These are phyloP conservation scores for Debaryomycetaceae sp. DNA, from an alignment of 1,139 yeast species.

Conservation along the genomic window DNA sequence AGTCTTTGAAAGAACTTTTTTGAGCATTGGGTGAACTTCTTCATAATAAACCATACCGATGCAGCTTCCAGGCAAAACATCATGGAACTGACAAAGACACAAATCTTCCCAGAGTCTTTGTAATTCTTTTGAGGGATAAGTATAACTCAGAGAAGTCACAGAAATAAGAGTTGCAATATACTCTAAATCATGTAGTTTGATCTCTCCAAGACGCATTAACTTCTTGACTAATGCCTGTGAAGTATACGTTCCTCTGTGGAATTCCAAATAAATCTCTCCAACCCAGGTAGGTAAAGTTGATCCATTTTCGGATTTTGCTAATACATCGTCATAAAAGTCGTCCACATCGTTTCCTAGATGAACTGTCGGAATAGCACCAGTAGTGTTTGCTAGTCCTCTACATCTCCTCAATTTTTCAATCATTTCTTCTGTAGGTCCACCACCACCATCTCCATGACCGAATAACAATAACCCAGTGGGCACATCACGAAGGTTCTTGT, in stretches of 20 bases:
- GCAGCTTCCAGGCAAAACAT: slow-evolving; percentile 94
- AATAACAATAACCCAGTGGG: slow-evolving; percentile 78
- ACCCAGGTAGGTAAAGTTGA: slow-evolving; percentile 75
- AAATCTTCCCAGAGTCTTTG: slow-evolving; percentile 83
- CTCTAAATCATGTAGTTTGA: slow-evolving; percentile 81
- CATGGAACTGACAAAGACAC: slow-evolving; percentile 91
- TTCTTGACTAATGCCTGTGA: slow-evolving; percentile 85
- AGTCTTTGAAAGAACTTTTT: slow-evolving; percentile 51
- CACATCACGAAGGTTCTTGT: slow-evolving; percentile 76
- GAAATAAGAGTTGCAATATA: slow-evolving; percentile 77
- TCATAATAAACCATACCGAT: slow-evolving; percentile 90
- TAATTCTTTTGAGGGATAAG: slow-evolving; percentile 68
- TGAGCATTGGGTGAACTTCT: slow-evolving; percentile 83
- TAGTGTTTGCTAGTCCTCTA: slow-evolving; percentile 79
- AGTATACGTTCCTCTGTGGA: slow-evolving; percentile 95
- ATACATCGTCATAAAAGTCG: slow-evolving; percentile 70
- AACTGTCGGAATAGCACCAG: slow-evolving; percentile 78
- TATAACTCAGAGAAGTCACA: slow-evolving; percentile 46
- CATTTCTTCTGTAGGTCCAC: slow-evolving; percentile 95
- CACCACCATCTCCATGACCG: slow-evolving; percentile 98
- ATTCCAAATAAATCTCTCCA: slow-evolving; percentile 92
- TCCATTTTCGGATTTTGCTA: slow-evolving; percentile 64
- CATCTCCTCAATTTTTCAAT: slow-evolving; percentile 86
- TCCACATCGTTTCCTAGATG: slow-evolving; percentile 74
- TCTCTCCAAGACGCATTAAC: slow-evolving; percentile 75